Evolutionary conservation across 1,284 basidiomycete genomes (phyloP).

Genomic region (Anthracocystis walkeri): DNA sequence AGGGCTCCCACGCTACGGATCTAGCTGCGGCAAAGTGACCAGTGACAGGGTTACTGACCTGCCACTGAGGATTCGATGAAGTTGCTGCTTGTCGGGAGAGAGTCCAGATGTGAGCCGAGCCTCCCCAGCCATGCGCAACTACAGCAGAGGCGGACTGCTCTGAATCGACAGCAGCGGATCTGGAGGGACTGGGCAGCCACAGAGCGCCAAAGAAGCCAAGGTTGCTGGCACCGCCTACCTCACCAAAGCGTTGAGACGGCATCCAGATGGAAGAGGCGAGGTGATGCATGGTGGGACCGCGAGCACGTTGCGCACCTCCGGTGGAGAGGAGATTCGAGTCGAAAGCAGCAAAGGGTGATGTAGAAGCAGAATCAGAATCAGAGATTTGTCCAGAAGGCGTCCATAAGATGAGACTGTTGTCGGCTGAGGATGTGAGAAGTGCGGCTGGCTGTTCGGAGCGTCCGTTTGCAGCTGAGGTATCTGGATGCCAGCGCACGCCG

Average conservation of each 20-base stretch:
- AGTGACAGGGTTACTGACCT: conserved; percentile 37
- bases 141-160: conserved; percentile 35
- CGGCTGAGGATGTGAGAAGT: conserved; percentile 64
- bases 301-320: conserved; percentile 31
- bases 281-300: conserved; percentile 60
- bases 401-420: conserved; percentile 68
- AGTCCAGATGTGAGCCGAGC: conserved; percentile 63
- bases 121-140: conserved; percentile 64
- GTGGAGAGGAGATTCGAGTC: conserved; percentile 73
- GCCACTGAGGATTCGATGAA: conserved; percentile 24
- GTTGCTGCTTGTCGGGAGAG: background rate
- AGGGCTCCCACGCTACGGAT: conserved; percentile 62
- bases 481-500: conserved; percentile 61
- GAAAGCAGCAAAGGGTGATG: conserved; percentile 33
- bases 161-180: background rate
- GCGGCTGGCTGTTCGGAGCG: conserved; percentile 53
- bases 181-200: conserved; percentile 47
- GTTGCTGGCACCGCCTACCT: conserved; percentile 64
- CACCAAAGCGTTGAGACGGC: conserved; percentile 64
- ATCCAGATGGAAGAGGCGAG: conserved; percentile 63
- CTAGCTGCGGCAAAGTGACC: conserved; percentile 62
- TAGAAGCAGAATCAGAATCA: background rate
- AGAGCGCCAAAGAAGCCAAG: conserved; percentile 64
- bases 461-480: background rate
- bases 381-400: conserved; percentile 44